phyloP scores from a whole-genome alignment of 345 rosid genomes.

The Erodium maritimum region DNA sequence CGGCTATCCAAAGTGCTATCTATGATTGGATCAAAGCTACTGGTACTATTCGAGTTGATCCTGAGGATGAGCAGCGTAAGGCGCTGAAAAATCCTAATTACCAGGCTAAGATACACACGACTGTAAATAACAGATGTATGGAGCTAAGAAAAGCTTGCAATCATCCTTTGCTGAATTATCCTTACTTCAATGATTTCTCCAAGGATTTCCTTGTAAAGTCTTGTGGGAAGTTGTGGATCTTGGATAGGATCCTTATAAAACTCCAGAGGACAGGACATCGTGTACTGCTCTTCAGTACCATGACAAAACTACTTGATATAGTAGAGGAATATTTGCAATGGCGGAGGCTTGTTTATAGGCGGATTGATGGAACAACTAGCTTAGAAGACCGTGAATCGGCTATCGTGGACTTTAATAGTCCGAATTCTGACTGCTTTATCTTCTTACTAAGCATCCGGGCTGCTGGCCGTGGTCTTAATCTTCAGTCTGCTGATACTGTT shows the following conservation, averaged over 20 bases:
- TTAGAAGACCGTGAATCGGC: constrained; percentile 99
- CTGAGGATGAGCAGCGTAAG: constrained; percentile 78
- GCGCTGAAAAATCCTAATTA: constrained; percentile 68
- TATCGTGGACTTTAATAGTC: constrained; percentile 89
- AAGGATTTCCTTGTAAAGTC: constrained; percentile 89
- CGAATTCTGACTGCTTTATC: constrained; percentile 78
- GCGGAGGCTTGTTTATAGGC: constrained; percentile 77
- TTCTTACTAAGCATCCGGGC: constrained; percentile 98
- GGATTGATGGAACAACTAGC: constrained; percentile 99
- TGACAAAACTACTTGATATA: constrained; percentile 98
- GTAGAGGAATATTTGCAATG: constrained; percentile 96
- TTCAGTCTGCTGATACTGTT: constrained; percentile 97
- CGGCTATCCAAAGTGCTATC: constrained; percentile 88
- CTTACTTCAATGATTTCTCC: constrained; percentile 74
- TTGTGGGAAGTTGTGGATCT: constrained; percentile 92
- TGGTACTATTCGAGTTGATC: constrained; percentile 91
- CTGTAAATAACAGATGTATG: constrained; percentile 96
- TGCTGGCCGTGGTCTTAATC: constrained; percentile 99
- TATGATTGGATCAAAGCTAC: constrained; percentile 99
- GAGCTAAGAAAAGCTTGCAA: constrained; percentile 96
- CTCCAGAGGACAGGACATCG: constrained; percentile 93
- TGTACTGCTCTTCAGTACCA: constrained; percentile 95
- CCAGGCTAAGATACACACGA: constrained; percentile 60
- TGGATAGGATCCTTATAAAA: constrained; percentile 90
- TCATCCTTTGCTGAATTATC: constrained; percentile 96